Conservation (phyloP, 495 filamentous ascomycete genomes). For the Aspergillus asperescens region DNA sequence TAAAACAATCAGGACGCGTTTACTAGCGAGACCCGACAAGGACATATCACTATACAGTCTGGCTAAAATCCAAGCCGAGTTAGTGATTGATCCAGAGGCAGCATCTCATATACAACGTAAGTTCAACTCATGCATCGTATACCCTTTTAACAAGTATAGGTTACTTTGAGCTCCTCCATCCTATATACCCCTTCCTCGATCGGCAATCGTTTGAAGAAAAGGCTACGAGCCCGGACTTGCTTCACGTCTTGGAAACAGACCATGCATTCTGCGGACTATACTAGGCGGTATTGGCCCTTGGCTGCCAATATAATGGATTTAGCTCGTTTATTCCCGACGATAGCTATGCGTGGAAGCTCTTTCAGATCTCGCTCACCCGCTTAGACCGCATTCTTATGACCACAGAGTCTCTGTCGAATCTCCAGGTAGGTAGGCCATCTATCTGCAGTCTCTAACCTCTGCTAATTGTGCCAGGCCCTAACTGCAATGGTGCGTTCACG, state of each 20-base stretch:
- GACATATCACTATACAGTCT: background rate
- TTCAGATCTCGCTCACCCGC: conserved; percentile 17
- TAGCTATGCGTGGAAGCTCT: conserved; percentile 25
- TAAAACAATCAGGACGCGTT: conserved; percentile 1
- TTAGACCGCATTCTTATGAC: conserved; percentile 7
- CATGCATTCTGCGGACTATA: conserved; percentile 24
- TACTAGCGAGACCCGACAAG: background rate
- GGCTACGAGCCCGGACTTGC: background rate
- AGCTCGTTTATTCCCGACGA: conserved; percentile 25
- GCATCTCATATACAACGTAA: background rate
- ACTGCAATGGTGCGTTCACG: conserved; percentile 18
- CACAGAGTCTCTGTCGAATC: conserved; percentile 16
- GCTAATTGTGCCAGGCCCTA: conserved; percentile 9
- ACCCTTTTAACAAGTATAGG: background rate
- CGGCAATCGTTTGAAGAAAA: background rate
- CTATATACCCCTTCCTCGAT: conserved; percentile 10
- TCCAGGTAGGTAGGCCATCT: conserved; percentile 15
- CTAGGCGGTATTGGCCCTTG: conserved; percentile 27
- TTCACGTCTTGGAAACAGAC: background rate
- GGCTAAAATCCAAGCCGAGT: no score
- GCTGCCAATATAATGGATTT: conserved; percentile 23
- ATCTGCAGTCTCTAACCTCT: no score
- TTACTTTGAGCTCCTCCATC: conserved; percentile 8
- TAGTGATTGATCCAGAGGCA: no score
- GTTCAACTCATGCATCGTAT: background rate